Evolutionary conservation across 345 rosid species (phyloP), one percentile per base, ranked within the genome.

Genomic region (Gossypium sturtianum): DNA sequence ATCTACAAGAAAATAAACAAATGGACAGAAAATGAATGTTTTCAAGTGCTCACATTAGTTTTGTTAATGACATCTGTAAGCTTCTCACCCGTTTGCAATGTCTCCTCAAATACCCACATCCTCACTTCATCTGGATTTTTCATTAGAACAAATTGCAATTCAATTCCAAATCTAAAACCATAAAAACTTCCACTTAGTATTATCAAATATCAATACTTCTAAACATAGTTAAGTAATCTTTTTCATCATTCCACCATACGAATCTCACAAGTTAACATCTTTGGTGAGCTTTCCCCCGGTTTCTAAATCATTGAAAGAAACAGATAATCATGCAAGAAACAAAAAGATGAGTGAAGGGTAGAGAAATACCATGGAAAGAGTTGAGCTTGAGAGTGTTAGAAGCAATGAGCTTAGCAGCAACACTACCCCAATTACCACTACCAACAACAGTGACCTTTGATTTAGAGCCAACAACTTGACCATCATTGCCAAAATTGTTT

Each of bases 341-440:
- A 48, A 47, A 47, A 20, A 66, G 12, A 47, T 20, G 48, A 47
- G 41, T 13, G 12, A 57, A 72, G 27, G 47, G 38, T 12, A 57
- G 9, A 9, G 2, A 27, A 9, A 49, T 68, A 95, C 99, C 98
- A 70, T 95, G 93, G 76, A 93, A 91, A 60, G 88, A 89, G 75
- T 80, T 54, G 77, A 91, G 90, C 77, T 82, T 89, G 83, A 88
- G 83, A 80, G 97, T 80, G 82, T 93, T 95, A 19, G 93, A 90
- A 66, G 97, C 99, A 81, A 95, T 89, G 87, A 95, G 98, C 79
- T 89, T 95, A 74, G 98, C 88, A 75, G 99, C 98, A 44, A 93
- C 99, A 72, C 98, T 95, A 22, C 98, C 98, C 98, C 98, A 95
- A 78, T 93, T 95, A 13, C 99, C 99, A 83, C 99, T 95, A 1